These are phyloP conservation scores for Botrytis hyacinthi DNA, from an alignment of 2,329 filamentous ascomycete species.

Conservation along the genomic window DNA sequence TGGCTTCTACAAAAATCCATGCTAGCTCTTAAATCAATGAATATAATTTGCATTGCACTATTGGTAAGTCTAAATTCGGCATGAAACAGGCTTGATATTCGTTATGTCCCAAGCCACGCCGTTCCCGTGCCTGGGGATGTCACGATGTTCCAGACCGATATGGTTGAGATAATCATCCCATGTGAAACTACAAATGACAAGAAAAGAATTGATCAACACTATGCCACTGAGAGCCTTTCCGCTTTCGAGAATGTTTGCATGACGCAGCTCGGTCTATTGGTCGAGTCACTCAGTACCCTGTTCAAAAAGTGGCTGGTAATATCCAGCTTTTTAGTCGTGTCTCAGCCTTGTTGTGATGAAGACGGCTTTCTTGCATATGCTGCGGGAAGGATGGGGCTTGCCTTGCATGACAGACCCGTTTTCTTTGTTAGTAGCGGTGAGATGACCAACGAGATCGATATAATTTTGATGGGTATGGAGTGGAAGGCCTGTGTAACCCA, in stretches of 20 bases:
- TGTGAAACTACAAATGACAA: neutral
- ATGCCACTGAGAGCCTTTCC: neutral
- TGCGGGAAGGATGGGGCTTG: slow-evolving; percentile 3
- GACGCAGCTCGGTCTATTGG: neutral
- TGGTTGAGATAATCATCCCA: neutral
- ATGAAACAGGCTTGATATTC: neutral
- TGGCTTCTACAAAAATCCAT: neutral
- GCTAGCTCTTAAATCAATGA: neutral
- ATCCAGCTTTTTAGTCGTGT: neutral
- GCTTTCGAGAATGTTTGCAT: neutral
- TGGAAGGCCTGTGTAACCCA: neutral
- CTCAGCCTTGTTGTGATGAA: slow-evolving; percentile 14
- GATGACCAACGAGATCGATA: neutral
- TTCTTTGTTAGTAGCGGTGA: neutral
- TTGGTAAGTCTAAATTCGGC: neutral
- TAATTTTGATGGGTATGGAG: neutral
- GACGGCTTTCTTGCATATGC: neutral
- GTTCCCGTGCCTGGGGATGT: neutral
- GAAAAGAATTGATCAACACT: neutral
- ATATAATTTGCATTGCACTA: neutral
- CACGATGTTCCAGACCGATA: neutral
- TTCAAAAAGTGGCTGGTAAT: neutral
- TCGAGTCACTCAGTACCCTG: neutral
- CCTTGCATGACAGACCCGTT: neutral
- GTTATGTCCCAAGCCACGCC: neutral